phyloP scores from a whole-genome alignment of 2,329 filamentous ascomycete genomes.

The Dryadomyces quercivorus region DNA sequence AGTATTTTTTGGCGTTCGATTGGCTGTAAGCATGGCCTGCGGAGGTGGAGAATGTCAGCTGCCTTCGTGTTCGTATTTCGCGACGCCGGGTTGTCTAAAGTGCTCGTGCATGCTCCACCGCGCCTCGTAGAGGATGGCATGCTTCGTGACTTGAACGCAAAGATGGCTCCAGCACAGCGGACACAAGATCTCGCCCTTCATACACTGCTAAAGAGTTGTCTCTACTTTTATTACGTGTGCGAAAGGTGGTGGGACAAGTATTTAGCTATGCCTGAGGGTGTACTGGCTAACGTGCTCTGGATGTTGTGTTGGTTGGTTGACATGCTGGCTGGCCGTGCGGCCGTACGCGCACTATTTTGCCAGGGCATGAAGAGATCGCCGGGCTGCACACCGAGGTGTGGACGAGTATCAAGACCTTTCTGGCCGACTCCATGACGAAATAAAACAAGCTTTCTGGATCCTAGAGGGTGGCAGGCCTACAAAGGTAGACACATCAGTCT shows the following conservation, averaged over 20 bases:
- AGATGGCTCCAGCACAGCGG: conserved; percentile 23
- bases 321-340: conserved; percentile 31
- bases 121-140: conserved; percentile 26
- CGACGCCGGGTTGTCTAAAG: no score
- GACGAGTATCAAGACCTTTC: conserved; percentile 33
- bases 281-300: conserved; percentile 36
- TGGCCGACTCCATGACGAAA: conserved; percentile 29
- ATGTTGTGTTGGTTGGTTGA: conserved; percentile 39
- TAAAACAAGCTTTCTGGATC: conserved; percentile 51
- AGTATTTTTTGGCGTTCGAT: no score
- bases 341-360: conserved; percentile 32
- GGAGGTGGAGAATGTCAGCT: no score
- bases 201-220: conserved; percentile 46
- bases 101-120: no score
- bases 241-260: conserved; percentile 34
- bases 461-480: conserved; percentile 39
- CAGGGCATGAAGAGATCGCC: conserved; percentile 44
- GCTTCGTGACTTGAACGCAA: conserved; percentile 35
- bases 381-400: conserved; percentile 37
- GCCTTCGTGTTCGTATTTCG: no score
- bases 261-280: conserved; percentile 40
- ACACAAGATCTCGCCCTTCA: conserved; percentile 39
- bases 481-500: conserved; percentile 44
- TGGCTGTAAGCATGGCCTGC: no score
- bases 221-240: conserved; percentile 42